Conservation (phyloP, 1,139 yeast species). For the Suhomyces bolitotheri region DNA sequence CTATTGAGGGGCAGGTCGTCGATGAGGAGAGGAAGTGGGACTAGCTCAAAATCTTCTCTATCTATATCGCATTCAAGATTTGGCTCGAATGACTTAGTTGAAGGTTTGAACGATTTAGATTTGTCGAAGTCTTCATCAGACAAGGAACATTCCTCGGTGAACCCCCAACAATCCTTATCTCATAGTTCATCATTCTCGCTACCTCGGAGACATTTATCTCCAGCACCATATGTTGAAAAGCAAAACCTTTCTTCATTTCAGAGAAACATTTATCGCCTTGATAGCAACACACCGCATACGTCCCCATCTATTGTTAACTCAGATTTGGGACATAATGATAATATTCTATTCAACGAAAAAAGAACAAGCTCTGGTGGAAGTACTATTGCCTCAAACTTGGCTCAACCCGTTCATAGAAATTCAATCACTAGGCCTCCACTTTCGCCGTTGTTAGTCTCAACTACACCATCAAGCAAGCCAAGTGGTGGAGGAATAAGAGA, state of each 20-base stretch:
- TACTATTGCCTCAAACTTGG: constrained; percentile 9
- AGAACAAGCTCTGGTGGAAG: constrained; percentile 20
- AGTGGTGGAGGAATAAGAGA: constrained; percentile 67
- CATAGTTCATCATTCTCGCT: constrained; percentile 43
- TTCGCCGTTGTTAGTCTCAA: constrained; percentile 77
- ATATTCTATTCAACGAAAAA: constrained; percentile 16
- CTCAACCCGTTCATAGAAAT: constrained; percentile 8
- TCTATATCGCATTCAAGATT: constrained; percentile 17
- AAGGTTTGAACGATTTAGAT: constrained; percentile 32
- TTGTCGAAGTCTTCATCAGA: constrained; percentile 16
- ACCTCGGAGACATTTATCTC: constrained; percentile 58
- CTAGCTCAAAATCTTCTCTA: constrained; percentile 23
- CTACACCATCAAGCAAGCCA: constrained; percentile 49
- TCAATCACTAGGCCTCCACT: constrained; percentile 57
- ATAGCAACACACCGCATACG: constrained; percentile 41
- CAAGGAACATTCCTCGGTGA: constrained; percentile 14
- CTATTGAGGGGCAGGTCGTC: constrained; percentile 32
- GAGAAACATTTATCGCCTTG: constrained; percentile 39
- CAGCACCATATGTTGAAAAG: constrained; percentile 49
- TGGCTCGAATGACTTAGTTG: constrained; percentile 29
- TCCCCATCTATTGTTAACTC: constrained; percentile 37
- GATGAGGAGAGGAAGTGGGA: constrained; percentile 13
- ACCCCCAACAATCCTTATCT: constrained; percentile 16
- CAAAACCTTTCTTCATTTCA: constrained; percentile 58
- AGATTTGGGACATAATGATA: constrained; percentile 13